Base-by-base conservation (phyloP, 2,329 filamentous ascomycete species). In the Calonectria leucothoes region DNA sequence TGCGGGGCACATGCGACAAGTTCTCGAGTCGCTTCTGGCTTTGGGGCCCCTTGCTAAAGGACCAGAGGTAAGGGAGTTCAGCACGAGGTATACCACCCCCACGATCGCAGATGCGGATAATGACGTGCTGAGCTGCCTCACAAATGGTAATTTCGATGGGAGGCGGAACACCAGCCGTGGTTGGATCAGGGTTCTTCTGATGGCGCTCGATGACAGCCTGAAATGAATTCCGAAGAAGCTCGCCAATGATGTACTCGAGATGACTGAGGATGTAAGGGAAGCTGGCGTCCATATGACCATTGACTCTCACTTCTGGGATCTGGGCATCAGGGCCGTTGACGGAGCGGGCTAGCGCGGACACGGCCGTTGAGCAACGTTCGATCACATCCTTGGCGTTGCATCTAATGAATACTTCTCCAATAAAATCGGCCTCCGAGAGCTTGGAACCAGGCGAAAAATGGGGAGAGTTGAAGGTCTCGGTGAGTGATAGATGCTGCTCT, bases 251-350 rank as follows among this genome's bases (percentile, higher is more conserved):
- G 85, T 99, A 99, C 85, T 99, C 96, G 66, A 99, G 90, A 83
- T 98, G 97, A 81, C 93, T 97, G 66, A 98, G 91, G 76, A 99
- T 98, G 81, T 98, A 99, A 1, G 97, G 97, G 82, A 99, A 99
- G 37, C 93, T 98, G 6, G 96, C 96, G 35, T 94, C 92, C 3
- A 97, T 88, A 82, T 99, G 95, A 27, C 97, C 97, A 75, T 94
- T 90, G 71, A 99, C 89, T 59, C 90, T 91, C 84, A 99, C 94
- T 75, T 95, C 92, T 6, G 97, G 97, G 2, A 99, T 90, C 65
- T 89, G 87, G 1, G 92, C 89, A 69, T 93, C 88, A 1, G 92
- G 88, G 0, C 94, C 94, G 79, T 97, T 96, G 65, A 93, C 94
- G 70, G 93, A 90, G 74, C 90, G 90, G 71, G 95, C 93, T 66